Conservation (phyloP, 345 rosid species). For the Noccaea bulbosa region DNA sequence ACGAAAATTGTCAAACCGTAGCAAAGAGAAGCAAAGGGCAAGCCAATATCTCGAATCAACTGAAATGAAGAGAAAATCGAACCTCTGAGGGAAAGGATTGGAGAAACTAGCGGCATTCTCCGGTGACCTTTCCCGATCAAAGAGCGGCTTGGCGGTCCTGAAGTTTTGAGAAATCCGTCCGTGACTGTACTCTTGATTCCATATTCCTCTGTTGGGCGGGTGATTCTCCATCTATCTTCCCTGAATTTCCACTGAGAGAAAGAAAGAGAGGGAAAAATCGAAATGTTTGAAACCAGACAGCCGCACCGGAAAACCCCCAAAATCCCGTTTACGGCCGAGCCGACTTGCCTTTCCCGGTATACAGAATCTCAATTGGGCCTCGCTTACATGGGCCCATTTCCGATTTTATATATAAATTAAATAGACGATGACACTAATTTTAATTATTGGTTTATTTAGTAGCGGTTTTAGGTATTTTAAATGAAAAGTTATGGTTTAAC, state of each 20-base stretch:
- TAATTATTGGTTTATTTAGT: too few species aligned
- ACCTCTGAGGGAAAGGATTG: constrained; percentile 46
- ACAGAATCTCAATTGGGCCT: constrained; percentile 6
- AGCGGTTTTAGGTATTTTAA: too few species aligned
- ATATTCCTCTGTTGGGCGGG: constrained; percentile 45
- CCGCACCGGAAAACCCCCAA: constrained; percentile 4
- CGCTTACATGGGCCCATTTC: background rate
- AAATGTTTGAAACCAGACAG: background rate
- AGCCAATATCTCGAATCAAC: background rate
- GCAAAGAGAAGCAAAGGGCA: background rate
- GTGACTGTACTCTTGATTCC: constrained; percentile 36
- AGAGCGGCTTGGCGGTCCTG: constrained; percentile 64
- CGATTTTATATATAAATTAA: too few species aligned
- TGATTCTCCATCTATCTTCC: constrained; percentile 45
- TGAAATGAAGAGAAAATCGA: constrained; percentile 8
- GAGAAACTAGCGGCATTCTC: constrained; percentile 29
- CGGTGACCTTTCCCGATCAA: constrained; percentile 66
- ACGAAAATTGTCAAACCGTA: too few species aligned
- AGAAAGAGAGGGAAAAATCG: constrained; percentile 42
- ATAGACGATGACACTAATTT: too few species aligned
- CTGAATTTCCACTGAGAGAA: background rate
- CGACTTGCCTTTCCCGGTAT: background rate
- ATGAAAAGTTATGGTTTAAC: too few species aligned
- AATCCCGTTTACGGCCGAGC: background rate
- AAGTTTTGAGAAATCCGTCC: constrained; percentile 65